Evolutionary conservation across 1,139 yeast genomes (phyloP).

Genomic region (Debaryomyces robertsiae): DNA sequence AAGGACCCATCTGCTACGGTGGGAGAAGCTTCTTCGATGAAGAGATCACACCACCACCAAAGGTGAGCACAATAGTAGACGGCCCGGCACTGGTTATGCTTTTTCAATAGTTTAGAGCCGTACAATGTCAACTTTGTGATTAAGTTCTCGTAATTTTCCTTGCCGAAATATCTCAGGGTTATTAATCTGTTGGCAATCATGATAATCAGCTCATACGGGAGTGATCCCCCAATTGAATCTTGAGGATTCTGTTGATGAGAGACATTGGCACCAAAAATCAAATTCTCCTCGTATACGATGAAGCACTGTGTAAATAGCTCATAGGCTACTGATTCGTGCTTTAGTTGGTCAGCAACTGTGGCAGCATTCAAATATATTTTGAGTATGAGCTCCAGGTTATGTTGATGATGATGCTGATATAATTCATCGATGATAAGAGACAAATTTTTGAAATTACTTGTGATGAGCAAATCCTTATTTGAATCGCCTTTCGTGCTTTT

Average conservation of each 20-base stretch:
- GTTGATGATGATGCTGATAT: conserved; percentile 51
- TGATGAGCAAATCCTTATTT: conserved; percentile 35
- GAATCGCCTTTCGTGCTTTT: conserved; percentile 23
- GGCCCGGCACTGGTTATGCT: conserved; percentile 92
- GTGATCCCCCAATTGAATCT: conserved; percentile 41
- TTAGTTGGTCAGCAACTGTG: conserved; percentile 73
- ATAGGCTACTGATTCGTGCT: conserved; percentile 59
- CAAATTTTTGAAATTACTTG: conserved; percentile 67
- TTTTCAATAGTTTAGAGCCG: conserved; percentile 85
- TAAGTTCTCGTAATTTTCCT: conserved; percentile 73
- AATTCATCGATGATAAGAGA: conserved; percentile 75
- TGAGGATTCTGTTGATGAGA: conserved; percentile 33
- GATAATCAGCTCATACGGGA: conserved; percentile 42
- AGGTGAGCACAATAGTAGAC: conserved; percentile 86
- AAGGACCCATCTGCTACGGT: conserved; percentile 13
- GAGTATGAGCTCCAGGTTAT: conserved; percentile 50
- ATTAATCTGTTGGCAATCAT: conserved; percentile 65
- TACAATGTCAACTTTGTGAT: conserved; percentile 85
- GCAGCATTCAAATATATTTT: conserved; percentile 60
- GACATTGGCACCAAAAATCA: conserved; percentile 26
- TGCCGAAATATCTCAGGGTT: conserved; percentile 55
- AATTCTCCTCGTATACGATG: conserved; percentile 81
- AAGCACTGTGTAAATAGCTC: conserved; percentile 91
- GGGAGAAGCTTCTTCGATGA: conserved; percentile 30
- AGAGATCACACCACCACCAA: conserved; percentile 84